phyloP scores from a whole-genome alignment of 768 basidiomycete species.

The Trametes gibbosa region DNA sequence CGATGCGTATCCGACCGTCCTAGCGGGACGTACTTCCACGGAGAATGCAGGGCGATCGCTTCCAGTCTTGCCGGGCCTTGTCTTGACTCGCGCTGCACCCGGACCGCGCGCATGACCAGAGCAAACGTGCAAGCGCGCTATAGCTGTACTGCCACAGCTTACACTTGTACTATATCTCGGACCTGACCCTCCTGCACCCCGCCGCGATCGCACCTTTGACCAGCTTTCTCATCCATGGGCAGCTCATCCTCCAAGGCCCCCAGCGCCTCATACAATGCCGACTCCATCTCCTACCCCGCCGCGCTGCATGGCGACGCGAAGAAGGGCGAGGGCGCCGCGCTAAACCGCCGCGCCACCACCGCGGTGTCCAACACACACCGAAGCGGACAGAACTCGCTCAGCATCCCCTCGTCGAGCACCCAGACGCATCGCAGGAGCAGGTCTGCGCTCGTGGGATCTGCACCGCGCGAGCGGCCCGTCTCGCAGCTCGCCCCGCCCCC shows the following conservation, averaged over 20 bases:
- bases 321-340: slow-evolving; percentile 1
- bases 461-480: not conserved
- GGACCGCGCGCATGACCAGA: not conserved
- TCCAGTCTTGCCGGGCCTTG: not conserved
- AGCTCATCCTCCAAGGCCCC: slow-evolving; percentile 17
- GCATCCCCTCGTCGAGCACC: not conserved
- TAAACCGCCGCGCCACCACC: slow-evolving; percentile 13
- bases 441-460: slow-evolving; percentile 12
- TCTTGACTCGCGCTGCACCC: not conserved
- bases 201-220: not conserved
- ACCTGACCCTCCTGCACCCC: not conserved
- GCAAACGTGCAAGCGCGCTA: not conserved
- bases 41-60: not conserved
- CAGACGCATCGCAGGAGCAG: slow-evolving; percentile 12
- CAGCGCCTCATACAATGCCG: slow-evolving; percentile 2
- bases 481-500: slow-evolving; percentile 14
- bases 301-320: slow-evolving; percentile 7
- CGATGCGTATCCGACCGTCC: not conserved
- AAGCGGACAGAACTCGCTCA: not conserved
- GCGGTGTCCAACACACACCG: not conserved
- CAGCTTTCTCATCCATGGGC: slow-evolving; percentile 9
- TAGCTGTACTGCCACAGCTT: not conserved
- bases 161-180: not conserved
- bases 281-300: slow-evolving; percentile 13
- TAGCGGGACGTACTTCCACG: not conserved